Evolutionary conservation across 345 rosid genomes (phyloP).

Genomic region (Aethionema arabicum): DNA sequence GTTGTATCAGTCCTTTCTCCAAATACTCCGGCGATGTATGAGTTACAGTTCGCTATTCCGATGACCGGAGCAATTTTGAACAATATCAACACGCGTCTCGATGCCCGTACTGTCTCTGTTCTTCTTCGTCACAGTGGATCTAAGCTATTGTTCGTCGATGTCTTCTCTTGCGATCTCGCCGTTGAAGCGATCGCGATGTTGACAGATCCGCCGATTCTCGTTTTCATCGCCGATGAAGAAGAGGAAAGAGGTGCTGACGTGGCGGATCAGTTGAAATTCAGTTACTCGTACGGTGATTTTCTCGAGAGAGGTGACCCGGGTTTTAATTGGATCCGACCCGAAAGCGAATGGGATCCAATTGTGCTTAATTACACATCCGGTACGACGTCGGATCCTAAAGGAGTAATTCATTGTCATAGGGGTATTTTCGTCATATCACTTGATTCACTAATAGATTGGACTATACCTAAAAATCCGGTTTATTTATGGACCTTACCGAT

Average conservation of each 20-base stretch:
- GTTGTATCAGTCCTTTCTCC: constrained; percentile 75
- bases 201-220: constrained; percentile 43
- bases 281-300: constrained; percentile 50
- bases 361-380: constrained; percentile 81
- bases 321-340: constrained; percentile 56
- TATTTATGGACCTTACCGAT: constrained; percentile 91
- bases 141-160: constrained; percentile 67
- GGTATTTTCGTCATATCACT: constrained; percentile 54
- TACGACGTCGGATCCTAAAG: constrained; percentile 85
- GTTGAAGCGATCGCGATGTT: constrained; percentile 50
- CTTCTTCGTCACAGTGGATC: constrained; percentile 69
- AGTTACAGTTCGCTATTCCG: constrained; percentile 87
- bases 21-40: constrained; percentile 77
- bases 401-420: constrained; percentile 80
- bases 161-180: constrained; percentile 40
- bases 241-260: constrained; percentile 29
- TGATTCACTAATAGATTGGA: constrained; percentile 55
- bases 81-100: constrained; percentile 84
- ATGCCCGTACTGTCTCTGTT: constrained; percentile 62
- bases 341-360: constrained; percentile 66
- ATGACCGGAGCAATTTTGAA: constrained; percentile 79
- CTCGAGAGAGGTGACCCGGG: constrained; percentile 49
- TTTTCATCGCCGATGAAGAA: constrained; percentile 47
- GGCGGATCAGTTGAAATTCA: constrained; percentile 15
- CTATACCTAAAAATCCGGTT: constrained; percentile 59